Evolutionary conservation across 2,329 filamentous ascomycete species (phyloP).

Genomic region (Apiospora sp.): DNA sequence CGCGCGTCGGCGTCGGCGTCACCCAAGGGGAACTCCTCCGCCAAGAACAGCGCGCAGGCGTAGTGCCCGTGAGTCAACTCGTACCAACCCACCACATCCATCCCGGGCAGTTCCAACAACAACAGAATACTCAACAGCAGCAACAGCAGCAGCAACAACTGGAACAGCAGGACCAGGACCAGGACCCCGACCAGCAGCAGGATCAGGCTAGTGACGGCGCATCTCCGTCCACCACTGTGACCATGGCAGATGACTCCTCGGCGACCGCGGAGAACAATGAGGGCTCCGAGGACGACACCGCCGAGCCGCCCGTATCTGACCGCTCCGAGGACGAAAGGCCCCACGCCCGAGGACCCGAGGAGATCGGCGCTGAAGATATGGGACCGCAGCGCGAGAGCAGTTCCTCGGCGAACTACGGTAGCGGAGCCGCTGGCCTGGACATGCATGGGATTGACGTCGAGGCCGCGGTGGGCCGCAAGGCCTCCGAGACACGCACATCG

Average conservation of each 20-base stretch:
- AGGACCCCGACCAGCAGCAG: slow-evolving; percentile 23
- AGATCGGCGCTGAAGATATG: slow-evolving; percentile 86
- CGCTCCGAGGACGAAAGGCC: slow-evolving; percentile 70
- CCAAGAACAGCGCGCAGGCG: slow-evolving; percentile 85
- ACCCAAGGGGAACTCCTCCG: slow-evolving; percentile 85
- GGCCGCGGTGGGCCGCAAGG: slow-evolving; percentile 65
- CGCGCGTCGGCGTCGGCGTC: slow-evolving; percentile 60
- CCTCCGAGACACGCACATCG: slow-evolving; percentile 32
- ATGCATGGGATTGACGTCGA: slow-evolving; percentile 67
- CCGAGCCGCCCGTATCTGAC: slow-evolving; percentile 47
- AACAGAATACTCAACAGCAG: slow-evolving; percentile 27
- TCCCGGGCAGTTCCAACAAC: slow-evolving; percentile 26
- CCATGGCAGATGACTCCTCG: slow-evolving; percentile 31
- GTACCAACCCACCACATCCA: slow-evolving; percentile 49
- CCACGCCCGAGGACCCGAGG: slow-evolving; percentile 83
- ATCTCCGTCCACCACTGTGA: slow-evolving; percentile 33
- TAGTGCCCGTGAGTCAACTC: slow-evolving; percentile 74
- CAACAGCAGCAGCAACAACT: slow-evolving; percentile 26
- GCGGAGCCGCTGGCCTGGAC: slow-evolving; percentile 50
- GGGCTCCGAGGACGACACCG: slow-evolving; percentile 38
- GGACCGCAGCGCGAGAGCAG: slow-evolving; percentile 69
- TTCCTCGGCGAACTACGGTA: slow-evolving; percentile 48
- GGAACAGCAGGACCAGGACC: slow-evolving; percentile 4
- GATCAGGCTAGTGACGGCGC: slow-evolving; percentile 13
- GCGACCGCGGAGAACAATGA: slow-evolving; percentile 29